Percentiles rank a stretch among this genome's conserved stretches.
phyloP scores from a whole-genome alignment of 2,329 filamentous ascomycete genomes.

The Fusarium kyushuense region DNA sequence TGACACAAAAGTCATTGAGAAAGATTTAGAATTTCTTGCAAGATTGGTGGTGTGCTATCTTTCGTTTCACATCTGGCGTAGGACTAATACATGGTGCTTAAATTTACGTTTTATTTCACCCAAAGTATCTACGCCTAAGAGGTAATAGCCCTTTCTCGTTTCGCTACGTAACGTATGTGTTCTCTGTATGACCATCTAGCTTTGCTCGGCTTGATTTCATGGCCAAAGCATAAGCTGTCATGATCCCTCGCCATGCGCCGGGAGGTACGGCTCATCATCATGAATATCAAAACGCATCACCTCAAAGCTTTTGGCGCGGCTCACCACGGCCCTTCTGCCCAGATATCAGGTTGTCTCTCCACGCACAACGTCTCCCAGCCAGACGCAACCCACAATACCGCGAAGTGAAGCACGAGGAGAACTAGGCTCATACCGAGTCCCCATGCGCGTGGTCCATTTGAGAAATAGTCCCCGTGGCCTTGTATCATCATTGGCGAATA shows the following conservation, averaged over 20 bases:
- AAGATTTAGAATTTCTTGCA: slow-evolving; percentile 32
- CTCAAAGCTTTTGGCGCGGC: background rate
- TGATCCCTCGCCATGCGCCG: background rate
- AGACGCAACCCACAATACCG: slow-evolving; percentile 52
- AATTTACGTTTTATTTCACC: slow-evolving; percentile 5
- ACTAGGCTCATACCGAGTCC: slow-evolving; percentile 50
- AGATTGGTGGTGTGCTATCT: background rate
- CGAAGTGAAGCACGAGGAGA: slow-evolving; percentile 52
- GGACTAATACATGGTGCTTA: background rate
- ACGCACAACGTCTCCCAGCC: slow-evolving; percentile 53
- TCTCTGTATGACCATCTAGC: background rate
- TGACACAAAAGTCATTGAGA: slow-evolving; percentile 41
- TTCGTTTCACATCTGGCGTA: background rate
- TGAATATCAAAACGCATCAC: background rate
- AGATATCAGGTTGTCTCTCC: slow-evolving; percentile 44
- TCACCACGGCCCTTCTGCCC: slow-evolving; percentile 50
- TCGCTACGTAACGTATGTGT: background rate
- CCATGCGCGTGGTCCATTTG: slow-evolving; percentile 41
- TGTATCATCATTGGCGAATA: slow-evolving; percentile 20
- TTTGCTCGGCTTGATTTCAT: background rate
- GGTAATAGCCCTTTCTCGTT: background rate
- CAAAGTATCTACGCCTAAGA: background rate
- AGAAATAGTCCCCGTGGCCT: slow-evolving; percentile 31
- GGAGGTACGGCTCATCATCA: background rate
- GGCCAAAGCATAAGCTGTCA: background rate